Conservation (phyloP, 352 stramenopile genomes). For the Phytopythium boreale region DNA sequence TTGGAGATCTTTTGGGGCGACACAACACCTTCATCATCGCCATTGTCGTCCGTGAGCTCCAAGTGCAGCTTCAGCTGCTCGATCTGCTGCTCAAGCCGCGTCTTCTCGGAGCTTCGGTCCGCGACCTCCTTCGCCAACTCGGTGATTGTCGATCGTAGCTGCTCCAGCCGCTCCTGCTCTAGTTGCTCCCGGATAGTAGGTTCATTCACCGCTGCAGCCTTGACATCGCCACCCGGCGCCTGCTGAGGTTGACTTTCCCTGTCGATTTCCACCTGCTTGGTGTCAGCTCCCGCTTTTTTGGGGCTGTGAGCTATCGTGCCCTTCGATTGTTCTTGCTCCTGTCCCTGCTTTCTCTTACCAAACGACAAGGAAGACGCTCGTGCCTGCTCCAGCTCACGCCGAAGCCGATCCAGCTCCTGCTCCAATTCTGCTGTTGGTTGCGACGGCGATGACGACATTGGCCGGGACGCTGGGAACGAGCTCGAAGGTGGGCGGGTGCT, state of each 20-base stretch:
- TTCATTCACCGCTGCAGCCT: not conserved
- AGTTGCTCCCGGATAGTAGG: not conserved
- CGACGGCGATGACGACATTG: not conserved
- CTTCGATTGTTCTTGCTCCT: not conserved
- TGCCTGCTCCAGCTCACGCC: constrained; percentile 18
- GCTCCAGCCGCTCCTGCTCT: constrained; percentile 12
- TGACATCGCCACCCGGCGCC: not conserved
- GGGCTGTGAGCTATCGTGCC: not conserved
- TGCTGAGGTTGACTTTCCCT: not conserved
- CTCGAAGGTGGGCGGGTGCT: constrained; percentile 11
- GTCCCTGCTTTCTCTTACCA: constrained; percentile 4
- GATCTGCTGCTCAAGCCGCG: constrained; percentile 51
- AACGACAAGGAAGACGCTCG: not conserved
- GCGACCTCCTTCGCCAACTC: constrained; percentile 36
- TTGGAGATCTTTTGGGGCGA: constrained; percentile 16
- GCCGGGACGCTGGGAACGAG: not conserved
- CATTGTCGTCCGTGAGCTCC: constrained; percentile 40
- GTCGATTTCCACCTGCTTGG: not conserved
- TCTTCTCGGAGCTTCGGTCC: constrained; percentile 37
- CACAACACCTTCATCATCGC: constrained; percentile 9
- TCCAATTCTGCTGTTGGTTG: constrained; percentile 14
- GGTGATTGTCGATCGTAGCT: constrained; percentile 24
- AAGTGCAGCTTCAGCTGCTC: constrained; percentile 57
- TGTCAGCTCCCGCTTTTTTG: not conserved
- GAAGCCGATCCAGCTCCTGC: constrained; percentile 27